phyloP scores from a whole-genome alignment of 1,284 basidiomycete species.

The Cryptococcus jaspeensis region DNA sequence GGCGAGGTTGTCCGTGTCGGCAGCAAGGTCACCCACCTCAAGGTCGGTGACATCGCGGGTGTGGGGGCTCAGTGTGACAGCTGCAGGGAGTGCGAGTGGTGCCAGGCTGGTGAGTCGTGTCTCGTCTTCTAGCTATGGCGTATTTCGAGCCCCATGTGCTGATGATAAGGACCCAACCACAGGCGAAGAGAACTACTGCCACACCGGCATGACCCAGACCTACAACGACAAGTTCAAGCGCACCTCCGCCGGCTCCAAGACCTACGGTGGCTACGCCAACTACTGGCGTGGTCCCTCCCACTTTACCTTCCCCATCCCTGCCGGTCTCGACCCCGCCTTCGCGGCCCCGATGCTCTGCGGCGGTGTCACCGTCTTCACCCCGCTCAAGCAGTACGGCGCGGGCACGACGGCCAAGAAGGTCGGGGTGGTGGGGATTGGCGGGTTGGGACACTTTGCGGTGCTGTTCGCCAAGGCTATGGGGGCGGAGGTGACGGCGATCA shows the following conservation, averaged over 20 bases:
- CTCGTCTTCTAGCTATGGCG: conserved; percentile 49
- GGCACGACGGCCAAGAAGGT: conserved; percentile 61
- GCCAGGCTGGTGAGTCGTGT: conserved; percentile 49
- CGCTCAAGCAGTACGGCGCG: conserved; percentile 60
- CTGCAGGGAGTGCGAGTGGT: conserved; percentile 51
- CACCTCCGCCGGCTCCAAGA: conserved; percentile 24
- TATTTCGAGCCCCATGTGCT: conserved; percentile 39
- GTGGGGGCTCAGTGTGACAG: conserved; percentile 56
- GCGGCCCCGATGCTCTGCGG: conserved; percentile 60
- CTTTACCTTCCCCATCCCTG: conserved; percentile 67
- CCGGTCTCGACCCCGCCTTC: conserved; percentile 57
- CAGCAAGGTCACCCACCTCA: conserved; percentile 52
- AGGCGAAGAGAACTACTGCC: conserved; percentile 51
- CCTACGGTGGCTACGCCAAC: conserved; percentile 53
- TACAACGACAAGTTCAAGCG: conserved; percentile 24
- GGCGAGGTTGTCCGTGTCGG: conserved; percentile 51
- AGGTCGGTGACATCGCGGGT: conserved; percentile 54
- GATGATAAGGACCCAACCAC: too few relatives aligned
- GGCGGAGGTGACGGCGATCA: conserved; percentile 63
- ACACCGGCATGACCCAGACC: conserved; percentile 23
- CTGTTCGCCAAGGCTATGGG: conserved; percentile 61
- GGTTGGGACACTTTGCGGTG: conserved; percentile 59
- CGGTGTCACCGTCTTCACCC: conserved; percentile 65
- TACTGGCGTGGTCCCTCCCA: conserved; percentile 59
- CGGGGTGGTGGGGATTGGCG: conserved; percentile 65